Base-by-base conservation (phyloP, 768 basidiomycete species). In the Chalciporus sphaerocephalus region DNA sequence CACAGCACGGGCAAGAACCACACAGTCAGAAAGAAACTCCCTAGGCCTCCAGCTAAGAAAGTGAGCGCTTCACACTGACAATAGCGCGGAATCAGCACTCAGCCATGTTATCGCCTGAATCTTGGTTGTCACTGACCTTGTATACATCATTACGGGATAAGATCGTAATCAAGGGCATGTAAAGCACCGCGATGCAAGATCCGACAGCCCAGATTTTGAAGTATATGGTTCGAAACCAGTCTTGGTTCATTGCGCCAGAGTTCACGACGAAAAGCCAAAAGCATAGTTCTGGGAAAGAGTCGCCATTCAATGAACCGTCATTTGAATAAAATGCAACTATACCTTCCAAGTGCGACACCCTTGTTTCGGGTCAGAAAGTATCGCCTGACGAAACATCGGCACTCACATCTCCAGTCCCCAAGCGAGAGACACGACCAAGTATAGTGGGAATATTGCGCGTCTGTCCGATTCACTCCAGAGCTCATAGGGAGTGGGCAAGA, bases 231-330 rank as follows among this genome's bases (percentile, higher is more conserved):
- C 70, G 67, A 69, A 92, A 91, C 89, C 89, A 92, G 55, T 87
- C 76, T 56, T 78, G 81, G 50, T 84, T 78, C 1, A 65, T 62
- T 1, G 80, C 72, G 16, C 76, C 71, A 1, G 84, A 70, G 46
- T 85, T 85, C 39, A 91, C 70, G 28, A 92, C 76, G 69, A 88
- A 92, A 11, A 91, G 67, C 89, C 90, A 92, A 61, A 92, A 92
- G 56, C 87, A 92, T 0, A 92, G 72, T 55, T 92, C 89, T 89
- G 46, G 7, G 17, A 24, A 32, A 9, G 10, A 6, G n/a, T 28
- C 7, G 20, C 38, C 21, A 34, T 43, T 33, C 16, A 40, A 40
- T 48, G 33, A 46, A 40, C 40, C 1, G 1, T 20, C 10, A n/a
- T 23, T 38, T 15, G 20, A 20, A 17, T 8, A 17, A 7, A 4